Evolutionary conservation across 345 rosid genomes (phyloP).

Genomic region (Turritis glabra): DNA sequence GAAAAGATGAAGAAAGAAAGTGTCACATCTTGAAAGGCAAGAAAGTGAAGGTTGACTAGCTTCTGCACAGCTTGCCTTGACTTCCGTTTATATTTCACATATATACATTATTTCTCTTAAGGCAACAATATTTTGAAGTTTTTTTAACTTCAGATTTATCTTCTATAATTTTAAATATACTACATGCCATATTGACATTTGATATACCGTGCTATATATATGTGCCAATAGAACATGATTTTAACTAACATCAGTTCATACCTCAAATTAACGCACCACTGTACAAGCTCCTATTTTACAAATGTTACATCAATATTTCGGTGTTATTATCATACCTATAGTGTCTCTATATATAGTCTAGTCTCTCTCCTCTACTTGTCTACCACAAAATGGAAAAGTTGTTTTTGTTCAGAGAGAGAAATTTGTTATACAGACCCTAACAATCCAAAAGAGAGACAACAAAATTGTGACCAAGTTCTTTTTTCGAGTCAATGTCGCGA

Average conservation of each 20-base stretch:
- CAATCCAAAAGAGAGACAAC: neutral
- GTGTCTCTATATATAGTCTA: neutral
- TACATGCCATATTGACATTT: neutral
- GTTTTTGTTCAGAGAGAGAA: neutral
- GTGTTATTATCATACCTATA: neutral
- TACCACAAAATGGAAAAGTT: neutral
- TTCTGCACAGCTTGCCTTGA: constrained; percentile 5
- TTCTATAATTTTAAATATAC: neutral
- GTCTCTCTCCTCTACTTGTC: neutral
- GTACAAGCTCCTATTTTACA: neutral
- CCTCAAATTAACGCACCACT: neutral
- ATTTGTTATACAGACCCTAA: neutral
- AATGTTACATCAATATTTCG: neutral
- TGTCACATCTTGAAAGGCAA: constrained; percentile 22
- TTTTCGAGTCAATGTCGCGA: no score
- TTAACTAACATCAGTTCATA: neutral
- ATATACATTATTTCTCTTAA: neutral
- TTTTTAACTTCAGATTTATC: neutral
- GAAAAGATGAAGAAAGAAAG: constrained; percentile 1
- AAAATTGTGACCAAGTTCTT: neutral
- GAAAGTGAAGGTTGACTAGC: constrained; percentile 20
- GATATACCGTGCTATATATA: neutral
- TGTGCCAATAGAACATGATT: neutral
- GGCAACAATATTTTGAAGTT: neutral
- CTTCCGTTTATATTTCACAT: neutral